phyloP scores from a whole-genome alignment of 768 basidiomycete species.

The Neoboletus brunneissimus region DNA sequence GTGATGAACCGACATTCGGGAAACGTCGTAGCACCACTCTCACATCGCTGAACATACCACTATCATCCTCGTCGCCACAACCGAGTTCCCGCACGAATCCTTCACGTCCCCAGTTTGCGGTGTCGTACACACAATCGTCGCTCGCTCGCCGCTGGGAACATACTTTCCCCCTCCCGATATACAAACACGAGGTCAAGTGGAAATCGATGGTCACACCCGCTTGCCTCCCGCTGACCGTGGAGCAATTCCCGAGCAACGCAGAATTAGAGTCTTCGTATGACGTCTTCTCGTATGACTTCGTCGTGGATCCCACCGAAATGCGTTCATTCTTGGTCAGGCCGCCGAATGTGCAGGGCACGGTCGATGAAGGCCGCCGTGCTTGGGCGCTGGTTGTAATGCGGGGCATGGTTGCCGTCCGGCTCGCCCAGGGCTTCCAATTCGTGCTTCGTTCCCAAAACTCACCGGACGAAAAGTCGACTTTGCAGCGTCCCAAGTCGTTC shows the following conservation, averaged over 20 bases:
- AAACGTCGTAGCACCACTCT: constrained; percentile 51
- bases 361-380: constrained; percentile 59
- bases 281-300: constrained; percentile 84
- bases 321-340: constrained; percentile 82
- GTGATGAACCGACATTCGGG: constrained; percentile 55
- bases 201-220: constrained; percentile 78
- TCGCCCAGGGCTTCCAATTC: constrained; percentile 95
- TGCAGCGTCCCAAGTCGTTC: constrained; percentile 57
- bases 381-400: constrained; percentile 85
- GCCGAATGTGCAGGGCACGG: constrained; percentile 43
- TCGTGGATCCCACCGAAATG: constrained; percentile 81
- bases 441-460: constrained; percentile 51
- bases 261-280: constrained; percentile 78
- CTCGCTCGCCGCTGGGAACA: constrained; percentile 93
- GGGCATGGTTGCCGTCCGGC: constrained; percentile 88
- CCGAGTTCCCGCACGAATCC: constrained; percentile 56
- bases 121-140: constrained; percentile 62
- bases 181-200: constrained; percentile 92
- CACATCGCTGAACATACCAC: constrained; percentile 37
- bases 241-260: constrained; percentile 74
- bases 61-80: constrained; percentile 47
- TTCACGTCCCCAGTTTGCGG: constrained; percentile 53
- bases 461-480: constrained; percentile 33
- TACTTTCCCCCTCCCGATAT: constrained; percentile 66
- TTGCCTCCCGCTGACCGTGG: constrained; percentile 87